A percentile compares a stretch with the other conserved stretches of the same genome.
These are phyloP conservation scores for Pichia sp. DNA, from an alignment of 1,139 yeast species.

Conservation along the genomic window DNA sequence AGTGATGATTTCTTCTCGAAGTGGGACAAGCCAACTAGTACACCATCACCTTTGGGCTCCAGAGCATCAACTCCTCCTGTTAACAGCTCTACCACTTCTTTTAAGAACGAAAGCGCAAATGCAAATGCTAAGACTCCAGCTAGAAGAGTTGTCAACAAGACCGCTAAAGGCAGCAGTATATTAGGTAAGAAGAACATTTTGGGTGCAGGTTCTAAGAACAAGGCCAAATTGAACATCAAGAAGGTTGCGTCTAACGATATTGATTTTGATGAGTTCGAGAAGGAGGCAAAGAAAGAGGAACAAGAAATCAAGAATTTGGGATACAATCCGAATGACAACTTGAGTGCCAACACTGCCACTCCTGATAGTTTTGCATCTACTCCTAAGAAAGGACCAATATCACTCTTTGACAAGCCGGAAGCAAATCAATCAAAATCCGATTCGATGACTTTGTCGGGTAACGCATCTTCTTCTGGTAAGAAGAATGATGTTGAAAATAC, in stretches of 20 bases:
- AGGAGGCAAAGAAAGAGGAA: constrained; percentile 78
- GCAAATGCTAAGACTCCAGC: constrained; percentile 27
- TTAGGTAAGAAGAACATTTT: constrained; percentile 29
- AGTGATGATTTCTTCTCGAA: constrained; percentile 86
- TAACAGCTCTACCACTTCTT: constrained; percentile 15
- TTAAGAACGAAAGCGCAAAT: constrained; percentile 26
- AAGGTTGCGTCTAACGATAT: constrained; percentile 57
- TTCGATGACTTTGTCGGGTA: constrained; percentile 12
- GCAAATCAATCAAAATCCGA: not conserved
- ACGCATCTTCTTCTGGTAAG: constrained; percentile 4
- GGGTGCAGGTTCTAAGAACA: constrained; percentile 34
- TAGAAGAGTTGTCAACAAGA: constrained; percentile 27
- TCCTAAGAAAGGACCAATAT: constrained; percentile 16
- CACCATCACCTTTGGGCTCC: constrained; percentile 51
- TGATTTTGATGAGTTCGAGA: constrained; percentile 90
- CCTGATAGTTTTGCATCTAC: constrained; percentile 5
- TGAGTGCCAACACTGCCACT: constrained; percentile 1
- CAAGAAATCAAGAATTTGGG: constrained; percentile 71
- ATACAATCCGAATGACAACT: constrained; percentile 52
- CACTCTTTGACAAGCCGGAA: constrained; percentile 15
- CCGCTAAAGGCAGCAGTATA: constrained; percentile 11
- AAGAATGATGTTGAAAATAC: constrained; percentile 44
- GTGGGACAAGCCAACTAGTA: constrained; percentile 78
- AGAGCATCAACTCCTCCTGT: constrained; percentile 43
- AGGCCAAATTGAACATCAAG: constrained; percentile 54